A percentile compares a stretch with the other conserved stretches of the same genome.
These are phyloP conservation scores for Cladophialophora bantiana DNA, from an alignment of 2,329 filamentous ascomycete genomes.

Conservation along the genomic window DNA sequence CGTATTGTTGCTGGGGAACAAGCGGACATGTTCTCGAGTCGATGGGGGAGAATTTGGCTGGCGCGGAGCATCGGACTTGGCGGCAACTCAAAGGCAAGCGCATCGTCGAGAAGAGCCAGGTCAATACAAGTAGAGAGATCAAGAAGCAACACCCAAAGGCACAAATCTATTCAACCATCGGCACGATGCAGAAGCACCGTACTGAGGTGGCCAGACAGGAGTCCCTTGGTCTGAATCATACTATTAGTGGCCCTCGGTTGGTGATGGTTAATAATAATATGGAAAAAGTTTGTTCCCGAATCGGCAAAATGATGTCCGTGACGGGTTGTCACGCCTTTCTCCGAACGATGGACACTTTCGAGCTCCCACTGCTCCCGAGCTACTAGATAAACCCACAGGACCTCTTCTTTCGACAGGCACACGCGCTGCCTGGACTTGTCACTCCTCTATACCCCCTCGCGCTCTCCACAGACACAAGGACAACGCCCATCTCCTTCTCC, in stretches of 20 bases:
- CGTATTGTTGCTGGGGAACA: conserved; percentile 3
- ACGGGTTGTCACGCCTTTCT: not conserved
- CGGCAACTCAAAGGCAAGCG: not conserved
- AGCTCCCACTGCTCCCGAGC: conserved; percentile 6
- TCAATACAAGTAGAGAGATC: too few relatives aligned
- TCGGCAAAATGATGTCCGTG: conserved; percentile 12
- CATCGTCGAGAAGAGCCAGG: not conserved
- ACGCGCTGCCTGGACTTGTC: not conserved
- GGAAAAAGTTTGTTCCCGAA: conserved; percentile 9
- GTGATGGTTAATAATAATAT: too few relatives aligned
- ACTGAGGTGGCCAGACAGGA: not conserved
- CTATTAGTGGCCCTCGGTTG: not conserved
- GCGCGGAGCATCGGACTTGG: not conserved
- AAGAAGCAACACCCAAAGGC: not conserved
- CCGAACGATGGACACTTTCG: not conserved
- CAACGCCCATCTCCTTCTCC: not conserved
- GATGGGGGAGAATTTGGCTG: not conserved
- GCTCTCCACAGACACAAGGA: not conserved
- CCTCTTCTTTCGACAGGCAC: not conserved
- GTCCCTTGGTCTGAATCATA: not conserved
- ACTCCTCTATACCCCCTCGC: not conserved
- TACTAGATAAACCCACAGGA: not conserved
- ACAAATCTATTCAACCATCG: not conserved
- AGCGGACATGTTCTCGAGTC: not conserved
- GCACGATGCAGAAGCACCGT: not conserved